phyloP scores from a whole-genome alignment of 164 flowering plant genomes.

The Magnolia officinalis region DNA sequence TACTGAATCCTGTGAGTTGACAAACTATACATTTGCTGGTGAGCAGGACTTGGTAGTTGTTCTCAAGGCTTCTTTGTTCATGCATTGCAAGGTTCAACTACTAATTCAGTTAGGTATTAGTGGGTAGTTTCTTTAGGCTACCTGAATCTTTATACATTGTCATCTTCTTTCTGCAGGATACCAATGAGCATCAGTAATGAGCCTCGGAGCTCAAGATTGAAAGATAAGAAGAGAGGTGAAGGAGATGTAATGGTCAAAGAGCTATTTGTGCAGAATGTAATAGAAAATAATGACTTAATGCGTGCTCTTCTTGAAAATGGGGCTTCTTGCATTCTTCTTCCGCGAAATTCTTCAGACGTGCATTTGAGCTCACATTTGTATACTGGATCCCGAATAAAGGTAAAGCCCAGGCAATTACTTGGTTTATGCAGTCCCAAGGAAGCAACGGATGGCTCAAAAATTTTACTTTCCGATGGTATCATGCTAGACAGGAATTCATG shows the following conservation, averaged over 20 bases:
- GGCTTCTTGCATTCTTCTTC: constrained; percentile 66
- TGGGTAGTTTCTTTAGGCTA: neutral
- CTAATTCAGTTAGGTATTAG: no score
- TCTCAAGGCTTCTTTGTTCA: no score
- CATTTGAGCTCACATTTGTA: constrained; percentile 44
- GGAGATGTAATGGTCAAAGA: constrained; percentile 82
- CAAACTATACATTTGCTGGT: no score
- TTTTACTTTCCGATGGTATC: constrained; percentile 26
- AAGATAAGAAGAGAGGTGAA: constrained; percentile 80
- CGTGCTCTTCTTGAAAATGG: constrained; percentile 63
- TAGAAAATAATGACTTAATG: constrained; percentile 65
- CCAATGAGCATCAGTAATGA: constrained; percentile 42
- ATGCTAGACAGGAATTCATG: constrained; percentile 30
- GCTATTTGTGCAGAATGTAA: constrained; percentile 62
- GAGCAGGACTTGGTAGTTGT: no score
- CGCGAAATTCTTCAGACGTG: constrained; percentile 50
- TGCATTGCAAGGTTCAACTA: no score
- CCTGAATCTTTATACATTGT: neutral
- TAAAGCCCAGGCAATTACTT: constrained; percentile 40
- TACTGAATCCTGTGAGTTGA: no score
- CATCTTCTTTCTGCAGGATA: constrained; percentile 36
- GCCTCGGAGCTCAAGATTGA: constrained; percentile 87
- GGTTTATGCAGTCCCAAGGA: constrained; percentile 47
- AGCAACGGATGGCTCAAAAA: constrained; percentile 28
- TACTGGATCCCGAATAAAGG: constrained; percentile 42